phyloP scores from a whole-genome alignment of 768 basidiomycete species.

The Fomitopsis pulvina region DNA sequence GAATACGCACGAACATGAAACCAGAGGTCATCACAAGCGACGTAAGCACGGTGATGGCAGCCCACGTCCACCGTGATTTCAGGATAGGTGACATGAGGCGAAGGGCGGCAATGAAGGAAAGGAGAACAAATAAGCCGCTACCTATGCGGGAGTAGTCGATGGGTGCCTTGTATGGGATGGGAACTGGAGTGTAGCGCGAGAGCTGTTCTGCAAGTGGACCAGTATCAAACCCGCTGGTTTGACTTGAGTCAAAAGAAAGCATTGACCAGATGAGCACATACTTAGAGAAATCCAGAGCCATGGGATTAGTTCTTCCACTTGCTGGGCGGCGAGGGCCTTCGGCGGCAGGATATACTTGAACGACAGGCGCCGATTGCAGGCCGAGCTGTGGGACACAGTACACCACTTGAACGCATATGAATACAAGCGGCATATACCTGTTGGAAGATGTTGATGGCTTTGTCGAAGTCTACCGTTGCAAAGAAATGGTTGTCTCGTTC shows the following conservation, averaged over 20 bases:
- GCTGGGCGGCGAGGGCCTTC: constrained; percentile 63
- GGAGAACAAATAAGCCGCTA: constrained; percentile 36
- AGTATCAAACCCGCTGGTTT: constrained; percentile 76
- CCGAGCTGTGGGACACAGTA: constrained; percentile 51
- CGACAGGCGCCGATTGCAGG: constrained; percentile 77
- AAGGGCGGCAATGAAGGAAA: constrained; percentile 44
- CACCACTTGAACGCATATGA: neutral
- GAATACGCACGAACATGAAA: constrained; percentile 95
- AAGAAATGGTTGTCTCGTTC: constrained; percentile 88
- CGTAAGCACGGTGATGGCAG: constrained; percentile 47
- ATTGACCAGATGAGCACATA: constrained; percentile 31
- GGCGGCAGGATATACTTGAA: constrained; percentile 67
- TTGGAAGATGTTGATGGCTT: constrained; percentile 71
- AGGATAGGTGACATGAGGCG: constrained; percentile 62
- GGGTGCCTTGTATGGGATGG: constrained; percentile 78
- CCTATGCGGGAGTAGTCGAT: constrained; percentile 61
- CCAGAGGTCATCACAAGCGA: constrained; percentile 86
- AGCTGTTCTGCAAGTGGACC: constrained; percentile 71
- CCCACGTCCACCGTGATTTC: constrained; percentile 75
- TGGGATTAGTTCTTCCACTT: constrained; percentile 46
- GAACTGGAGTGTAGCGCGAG: constrained; percentile 65
- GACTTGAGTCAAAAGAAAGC: neutral
- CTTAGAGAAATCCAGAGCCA: constrained; percentile 77
- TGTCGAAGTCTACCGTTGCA: constrained; percentile 83
- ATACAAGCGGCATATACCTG: constrained; percentile 39